Evolutionary conservation across 345 rosid species (phyloP).

Genomic region (Melaleuca quinquenervia): DNA sequence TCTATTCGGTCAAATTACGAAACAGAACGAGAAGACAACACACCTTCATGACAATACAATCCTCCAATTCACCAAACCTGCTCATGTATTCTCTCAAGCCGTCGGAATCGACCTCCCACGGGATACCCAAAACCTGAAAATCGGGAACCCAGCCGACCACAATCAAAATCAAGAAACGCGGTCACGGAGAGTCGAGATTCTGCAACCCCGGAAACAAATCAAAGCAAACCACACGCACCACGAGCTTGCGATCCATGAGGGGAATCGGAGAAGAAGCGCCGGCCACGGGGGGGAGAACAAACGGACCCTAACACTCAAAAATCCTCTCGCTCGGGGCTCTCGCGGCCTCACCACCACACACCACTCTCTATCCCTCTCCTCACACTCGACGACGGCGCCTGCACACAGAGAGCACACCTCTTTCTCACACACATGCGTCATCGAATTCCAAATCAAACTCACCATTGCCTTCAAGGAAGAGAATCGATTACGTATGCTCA

Average conservation of each 20-base stretch:
- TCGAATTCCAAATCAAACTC: constrained; percentile 11
- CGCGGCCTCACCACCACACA: neutral
- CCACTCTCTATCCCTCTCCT: constrained; percentile 6
- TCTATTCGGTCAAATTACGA: neutral
- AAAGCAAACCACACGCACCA: constrained; percentile 1
- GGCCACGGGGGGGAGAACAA: neutral
- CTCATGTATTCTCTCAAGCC: constrained; percentile 88
- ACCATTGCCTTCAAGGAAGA: neutral
- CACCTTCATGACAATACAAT: constrained; percentile 99
- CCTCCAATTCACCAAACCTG: constrained; percentile 91
- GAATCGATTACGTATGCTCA: neutral
- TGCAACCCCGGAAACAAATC: neutral
- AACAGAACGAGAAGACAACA: neutral
- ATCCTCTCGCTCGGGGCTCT: neutral
- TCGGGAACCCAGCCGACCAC: neutral
- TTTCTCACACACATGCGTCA: constrained; percentile 9
- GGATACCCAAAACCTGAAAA: constrained; percentile 79
- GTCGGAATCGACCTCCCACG: constrained; percentile 93
- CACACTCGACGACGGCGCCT: constrained; percentile 6
- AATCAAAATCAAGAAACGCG: neutral
- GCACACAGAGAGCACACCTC: constrained; percentile 3
- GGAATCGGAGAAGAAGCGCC: neutral
- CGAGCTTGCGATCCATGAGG: constrained; percentile 18
- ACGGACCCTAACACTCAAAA: neutral
- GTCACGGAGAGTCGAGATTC: neutral